These are phyloP conservation scores for Puccinia novopanici DNA, from an alignment of 1,284 basidiomycete species.

Conservation along the genomic window DNA sequence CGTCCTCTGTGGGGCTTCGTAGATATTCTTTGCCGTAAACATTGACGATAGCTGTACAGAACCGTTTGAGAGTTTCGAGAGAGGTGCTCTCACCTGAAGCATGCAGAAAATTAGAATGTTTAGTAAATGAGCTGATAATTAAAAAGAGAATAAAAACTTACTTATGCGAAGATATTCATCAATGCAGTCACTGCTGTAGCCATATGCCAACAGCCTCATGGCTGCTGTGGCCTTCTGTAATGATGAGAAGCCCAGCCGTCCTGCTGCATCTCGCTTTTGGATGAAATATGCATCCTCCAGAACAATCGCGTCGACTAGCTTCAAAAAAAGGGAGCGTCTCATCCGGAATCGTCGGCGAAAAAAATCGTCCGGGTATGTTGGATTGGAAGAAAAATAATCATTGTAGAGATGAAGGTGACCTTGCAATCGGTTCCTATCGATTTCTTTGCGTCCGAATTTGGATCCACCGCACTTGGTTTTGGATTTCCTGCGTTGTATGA, in stretches of 20 bases:
- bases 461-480: no score
- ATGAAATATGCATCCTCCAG: no score
- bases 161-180: background rate
- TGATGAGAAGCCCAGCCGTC: no score
- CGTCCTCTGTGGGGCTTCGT: background rate
- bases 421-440: no score
- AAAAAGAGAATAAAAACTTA: no score
- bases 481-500: no score
- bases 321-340: background rate
- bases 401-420: no score
- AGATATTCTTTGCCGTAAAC: background rate
- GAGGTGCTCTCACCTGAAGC: background rate
- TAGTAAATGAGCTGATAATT: background rate
- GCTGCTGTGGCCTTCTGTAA: no score
- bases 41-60: background rate
- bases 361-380: background rate
- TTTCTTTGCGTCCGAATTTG: no score
- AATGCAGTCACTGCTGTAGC: constrained; percentile 1
- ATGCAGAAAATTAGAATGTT: constrained; percentile 9
- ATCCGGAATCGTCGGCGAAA: background rate
- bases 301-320: background rate
- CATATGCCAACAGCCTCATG: background rate
- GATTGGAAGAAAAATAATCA: background rate
- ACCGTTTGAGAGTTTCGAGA: background rate
- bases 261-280: no score